These are phyloP conservation scores for Calocera cornea DNA, from an alignment of 768 basidiomycete species.

Conservation along the genomic window DNA sequence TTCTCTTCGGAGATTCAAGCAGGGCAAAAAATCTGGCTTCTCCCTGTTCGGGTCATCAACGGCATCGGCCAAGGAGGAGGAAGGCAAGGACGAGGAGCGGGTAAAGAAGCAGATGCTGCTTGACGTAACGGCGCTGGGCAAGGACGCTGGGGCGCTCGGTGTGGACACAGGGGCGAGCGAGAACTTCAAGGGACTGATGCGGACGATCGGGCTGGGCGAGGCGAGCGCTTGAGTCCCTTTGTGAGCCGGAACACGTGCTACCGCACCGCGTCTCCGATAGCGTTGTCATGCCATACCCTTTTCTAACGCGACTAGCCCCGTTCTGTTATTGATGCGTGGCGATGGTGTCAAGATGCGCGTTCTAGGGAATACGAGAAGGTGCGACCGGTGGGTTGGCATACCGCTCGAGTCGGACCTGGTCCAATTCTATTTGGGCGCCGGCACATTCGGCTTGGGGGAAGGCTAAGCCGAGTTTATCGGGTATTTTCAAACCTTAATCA, in stretches of 20 bases:
- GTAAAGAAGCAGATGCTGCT: constrained; percentile 73
- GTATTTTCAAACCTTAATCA: background rate
- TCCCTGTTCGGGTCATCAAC: constrained; percentile 56
- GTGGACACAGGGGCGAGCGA: constrained; percentile 34
- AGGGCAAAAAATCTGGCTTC: constrained; percentile 65
- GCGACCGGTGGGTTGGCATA: too few relatives aligned
- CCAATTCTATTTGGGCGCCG: background rate
- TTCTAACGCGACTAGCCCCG: background rate
- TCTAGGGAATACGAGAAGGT: too few relatives aligned
- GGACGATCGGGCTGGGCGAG: background rate
- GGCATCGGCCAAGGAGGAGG: constrained; percentile 40
- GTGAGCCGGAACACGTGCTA: background rate
- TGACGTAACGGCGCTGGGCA: constrained; percentile 74
- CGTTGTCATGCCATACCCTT: background rate
- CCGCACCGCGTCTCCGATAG: background rate
- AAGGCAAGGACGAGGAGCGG: constrained; percentile 75
- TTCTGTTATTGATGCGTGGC: background rate
- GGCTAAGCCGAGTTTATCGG: background rate
- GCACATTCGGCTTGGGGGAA: background rate
- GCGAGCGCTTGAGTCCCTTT: background rate
- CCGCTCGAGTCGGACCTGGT: background rate
- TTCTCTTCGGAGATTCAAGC: constrained; percentile 71
- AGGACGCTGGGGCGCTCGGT: constrained; percentile 57
- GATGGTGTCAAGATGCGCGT: too few relatives aligned
- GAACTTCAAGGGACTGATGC: background rate